Conservation (phyloP, 345 rosid species). For the Erodium maritimum region DNA sequence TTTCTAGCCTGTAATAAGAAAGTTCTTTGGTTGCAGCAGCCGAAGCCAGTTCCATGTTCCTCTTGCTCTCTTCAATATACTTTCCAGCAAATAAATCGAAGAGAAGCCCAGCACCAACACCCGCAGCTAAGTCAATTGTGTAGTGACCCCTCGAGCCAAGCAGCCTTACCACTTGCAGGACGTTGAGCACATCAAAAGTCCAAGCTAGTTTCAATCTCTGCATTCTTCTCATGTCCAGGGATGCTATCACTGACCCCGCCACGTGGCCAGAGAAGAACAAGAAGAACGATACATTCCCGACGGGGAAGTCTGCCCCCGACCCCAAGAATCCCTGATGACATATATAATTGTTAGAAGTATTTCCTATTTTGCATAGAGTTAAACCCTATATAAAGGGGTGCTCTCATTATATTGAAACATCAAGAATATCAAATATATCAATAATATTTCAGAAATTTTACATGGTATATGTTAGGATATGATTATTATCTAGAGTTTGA, state of each 20-base stretch:
- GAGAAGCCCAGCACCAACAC: constrained; percentile 73
- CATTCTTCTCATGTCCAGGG: constrained; percentile 77
- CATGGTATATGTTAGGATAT: no score
- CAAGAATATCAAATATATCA: no score
- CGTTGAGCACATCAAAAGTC: constrained; percentile 59
- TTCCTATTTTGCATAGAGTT: no score
- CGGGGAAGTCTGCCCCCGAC: constrained; percentile 86
- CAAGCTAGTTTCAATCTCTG: constrained; percentile 50
- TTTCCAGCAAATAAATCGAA: constrained; percentile 73
- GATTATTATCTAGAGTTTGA: no score
- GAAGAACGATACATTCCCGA: constrained; percentile 88
- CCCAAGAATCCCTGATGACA: constrained; percentile 65
- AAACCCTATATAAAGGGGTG: no score
- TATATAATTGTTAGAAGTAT: no score
- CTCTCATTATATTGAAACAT: no score
- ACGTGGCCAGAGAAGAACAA: constrained; percentile 94
- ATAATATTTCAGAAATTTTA: no score
- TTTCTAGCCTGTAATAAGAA: background rate
- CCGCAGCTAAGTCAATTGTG: constrained; percentile 75
- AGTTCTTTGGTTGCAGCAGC: background rate
- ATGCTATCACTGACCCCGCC: constrained; percentile 77
- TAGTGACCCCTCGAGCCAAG: constrained; percentile 81
- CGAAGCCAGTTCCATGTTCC: background rate
- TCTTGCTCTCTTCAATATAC: constrained; percentile 39
- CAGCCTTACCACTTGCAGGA: constrained; percentile 61